Base-by-base conservation (phyloP, 2,329 filamentous ascomycete species). In the Colletotrichum liaoningense region DNA sequence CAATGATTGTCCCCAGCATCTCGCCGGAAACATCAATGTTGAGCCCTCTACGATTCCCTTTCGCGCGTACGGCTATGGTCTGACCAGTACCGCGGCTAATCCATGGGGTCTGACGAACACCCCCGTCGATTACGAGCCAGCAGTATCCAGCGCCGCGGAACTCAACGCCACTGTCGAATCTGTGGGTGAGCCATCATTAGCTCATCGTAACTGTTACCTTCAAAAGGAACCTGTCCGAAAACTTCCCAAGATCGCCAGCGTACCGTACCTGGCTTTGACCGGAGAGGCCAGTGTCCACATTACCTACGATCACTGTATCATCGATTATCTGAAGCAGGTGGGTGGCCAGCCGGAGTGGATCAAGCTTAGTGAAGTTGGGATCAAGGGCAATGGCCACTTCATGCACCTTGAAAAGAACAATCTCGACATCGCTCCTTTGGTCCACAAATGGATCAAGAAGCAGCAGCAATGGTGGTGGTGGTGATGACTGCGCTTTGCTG, bases 241-340 rank as follows among this genome's bases (percentile, higher is more conserved):
- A 75, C 77, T 90, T 64, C 79, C 78, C 2, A 88, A 88, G 68
- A 77, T 90, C 14, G 78, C 77, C 5, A 79, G 81, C 22, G 81
- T 88, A 9, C 86, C 86, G 0, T 83, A 86, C 6, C 78, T 89
- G 16, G 78, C 88, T 19, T 78, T 87, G 26, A 88, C 86, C 0
- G 81, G 82, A 14, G 86, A 89, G 75, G 86, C 88, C 9, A 86
- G 84, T 33, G 88, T 85, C 59, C 88, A 90, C 79, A 82, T 83
- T 16, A 81, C 83, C 24, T 89, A 89, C 75, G 88, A 90, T 72
- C 84, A 88, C 76, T 89, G 87, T 75, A 88, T 85, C 1, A 84
- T 87, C n/a, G 77, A 80, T 49, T 89, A 85, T 75, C 75, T 90
- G 73, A 75, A 79, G 74, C 88, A 89, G 77, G 86, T 83, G 14